Conservation (phyloP, 768 basidiomycete species). For the Daedalea quercina region DNA sequence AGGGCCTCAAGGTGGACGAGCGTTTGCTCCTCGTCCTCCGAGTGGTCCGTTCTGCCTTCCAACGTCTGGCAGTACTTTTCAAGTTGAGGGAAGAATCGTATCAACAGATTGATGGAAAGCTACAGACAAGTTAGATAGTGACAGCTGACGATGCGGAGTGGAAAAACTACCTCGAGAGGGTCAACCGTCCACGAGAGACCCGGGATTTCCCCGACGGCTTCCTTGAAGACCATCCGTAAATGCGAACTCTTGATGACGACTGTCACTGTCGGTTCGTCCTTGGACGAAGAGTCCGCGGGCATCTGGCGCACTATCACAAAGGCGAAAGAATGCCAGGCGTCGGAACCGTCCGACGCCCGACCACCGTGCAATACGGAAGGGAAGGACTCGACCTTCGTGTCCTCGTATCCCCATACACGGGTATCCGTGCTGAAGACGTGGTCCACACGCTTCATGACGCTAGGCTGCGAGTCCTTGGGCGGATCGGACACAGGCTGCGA, state of each 20-base stretch:
- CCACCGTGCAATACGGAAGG: too few relatives aligned
- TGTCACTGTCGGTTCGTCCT: slow-evolving; percentile 38
- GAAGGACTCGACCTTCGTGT: too few relatives aligned
- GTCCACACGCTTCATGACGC: too few relatives aligned
- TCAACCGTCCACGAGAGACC: slow-evolving; percentile 58
- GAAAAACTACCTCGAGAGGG: slow-evolving; percentile 40
- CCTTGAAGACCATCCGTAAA: slow-evolving; percentile 49
- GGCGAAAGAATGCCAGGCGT: slow-evolving; percentile 51
- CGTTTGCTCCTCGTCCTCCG: slow-evolving; percentile 30
- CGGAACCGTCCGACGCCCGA: slow-evolving; percentile 28
- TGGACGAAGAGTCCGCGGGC: slow-evolving; percentile 27
- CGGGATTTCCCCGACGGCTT: slow-evolving; percentile 50
- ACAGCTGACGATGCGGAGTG: background rate
- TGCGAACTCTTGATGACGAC: slow-evolving; percentile 53
- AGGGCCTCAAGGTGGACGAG: slow-evolving; percentile 42
- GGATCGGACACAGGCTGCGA: too few relatives aligned
- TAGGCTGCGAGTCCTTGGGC: too few relatives aligned
- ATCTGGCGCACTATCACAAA: slow-evolving; percentile 52
- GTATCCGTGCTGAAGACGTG: too few relatives aligned
- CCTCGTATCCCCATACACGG: too few relatives aligned
- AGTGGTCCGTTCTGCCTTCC: slow-evolving; percentile 22
- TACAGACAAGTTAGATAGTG: slow-evolving; percentile 15
- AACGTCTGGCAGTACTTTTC: slow-evolving; percentile 37
- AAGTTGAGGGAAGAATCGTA: slow-evolving; percentile 46
- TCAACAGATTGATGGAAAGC: slow-evolving; percentile 52